Conservation (phyloP, 345 rosid genomes). For the Lagerstroemia speciosa region DNA sequence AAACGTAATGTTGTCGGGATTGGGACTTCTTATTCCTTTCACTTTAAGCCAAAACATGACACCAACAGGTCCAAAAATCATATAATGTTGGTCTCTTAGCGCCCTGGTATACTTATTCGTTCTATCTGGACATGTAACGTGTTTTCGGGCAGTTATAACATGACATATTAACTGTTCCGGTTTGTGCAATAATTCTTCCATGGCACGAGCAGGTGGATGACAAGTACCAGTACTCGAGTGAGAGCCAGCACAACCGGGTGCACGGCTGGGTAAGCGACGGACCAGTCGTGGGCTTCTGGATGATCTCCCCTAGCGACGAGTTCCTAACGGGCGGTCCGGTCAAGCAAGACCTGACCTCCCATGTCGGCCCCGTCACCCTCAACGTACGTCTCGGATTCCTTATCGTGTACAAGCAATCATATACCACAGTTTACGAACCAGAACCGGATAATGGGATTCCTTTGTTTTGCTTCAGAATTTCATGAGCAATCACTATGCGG, state of each 20-base stretch:
- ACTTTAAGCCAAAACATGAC: too few relatives aligned
- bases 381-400: slow-evolving; percentile 13
- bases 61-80: too few relatives aligned
- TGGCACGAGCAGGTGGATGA: slow-evolving; percentile 30
- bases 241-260: slow-evolving; percentile 20
- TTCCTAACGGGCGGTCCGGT: slow-evolving; percentile 27
- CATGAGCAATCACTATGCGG: slow-evolving; percentile 29
- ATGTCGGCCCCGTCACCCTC: slow-evolving; percentile 27
- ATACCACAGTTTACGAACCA: neutral
- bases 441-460: too few relatives aligned
- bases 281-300: slow-evolving; percentile 29
- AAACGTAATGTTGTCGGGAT: too few relatives aligned
- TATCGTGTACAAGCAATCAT: neutral
- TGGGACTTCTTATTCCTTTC: too few relatives aligned
- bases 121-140: too few relatives aligned
- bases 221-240: slow-evolving; percentile 33
- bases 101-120: too few relatives aligned
- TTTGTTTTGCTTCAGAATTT: slow-evolving; percentile 26
- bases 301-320: slow-evolving; percentile 32
- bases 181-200: neutral
- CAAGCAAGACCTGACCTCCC: slow-evolving; percentile 28
- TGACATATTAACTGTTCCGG: too few relatives aligned
- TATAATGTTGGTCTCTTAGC: too few relatives aligned
- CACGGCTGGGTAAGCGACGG: slow-evolving; percentile 36
- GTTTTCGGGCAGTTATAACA: too few relatives aligned